phyloP scores from a whole-genome alignment of 805 yeast genomes.

The Pichia nakasei region DNA sequence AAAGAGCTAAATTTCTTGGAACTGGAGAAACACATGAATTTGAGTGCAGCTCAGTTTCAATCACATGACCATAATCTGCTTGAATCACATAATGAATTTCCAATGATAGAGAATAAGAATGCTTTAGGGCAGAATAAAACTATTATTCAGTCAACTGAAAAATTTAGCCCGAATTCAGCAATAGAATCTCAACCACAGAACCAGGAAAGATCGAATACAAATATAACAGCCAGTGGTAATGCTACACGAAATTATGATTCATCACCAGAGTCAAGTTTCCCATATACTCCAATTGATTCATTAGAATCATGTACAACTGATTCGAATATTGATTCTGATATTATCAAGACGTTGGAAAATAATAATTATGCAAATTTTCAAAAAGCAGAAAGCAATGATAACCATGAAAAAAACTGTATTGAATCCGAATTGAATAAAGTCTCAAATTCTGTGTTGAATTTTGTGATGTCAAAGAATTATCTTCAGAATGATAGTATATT shows the following conservation, averaged over 20 bases:
- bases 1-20: constrained; percentile 1
- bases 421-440: not conserved
- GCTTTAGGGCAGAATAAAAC: no score
- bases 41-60: not conserved
- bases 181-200: not conserved
- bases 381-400: not conserved
- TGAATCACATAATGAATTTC: no score
- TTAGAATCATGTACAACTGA: constrained; percentile 12
- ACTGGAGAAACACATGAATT: constrained; percentile 6
- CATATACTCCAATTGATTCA: constrained; percentile 19
- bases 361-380: not conserved
- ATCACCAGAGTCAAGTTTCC: constrained; percentile 14
- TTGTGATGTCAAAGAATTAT: not conserved
- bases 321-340: constrained; percentile 3
- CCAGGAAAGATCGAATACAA: constrained; percentile 1
- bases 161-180: no score
- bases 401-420: not conserved
- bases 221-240: not conserved
- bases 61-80: no score
- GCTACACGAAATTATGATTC: constrained; percentile 1
- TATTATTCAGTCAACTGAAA: not conserved
- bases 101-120: no score
- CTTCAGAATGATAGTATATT: not conserved
- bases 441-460: not conserved
- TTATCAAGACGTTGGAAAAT: not conserved